Percentiles rank a stretch among this genome's conserved stretches.
These are phyloP conservation scores for Echria macrotheca DNA, from an alignment of 495 filamentous ascomycete genomes.

Conservation along the genomic window DNA sequence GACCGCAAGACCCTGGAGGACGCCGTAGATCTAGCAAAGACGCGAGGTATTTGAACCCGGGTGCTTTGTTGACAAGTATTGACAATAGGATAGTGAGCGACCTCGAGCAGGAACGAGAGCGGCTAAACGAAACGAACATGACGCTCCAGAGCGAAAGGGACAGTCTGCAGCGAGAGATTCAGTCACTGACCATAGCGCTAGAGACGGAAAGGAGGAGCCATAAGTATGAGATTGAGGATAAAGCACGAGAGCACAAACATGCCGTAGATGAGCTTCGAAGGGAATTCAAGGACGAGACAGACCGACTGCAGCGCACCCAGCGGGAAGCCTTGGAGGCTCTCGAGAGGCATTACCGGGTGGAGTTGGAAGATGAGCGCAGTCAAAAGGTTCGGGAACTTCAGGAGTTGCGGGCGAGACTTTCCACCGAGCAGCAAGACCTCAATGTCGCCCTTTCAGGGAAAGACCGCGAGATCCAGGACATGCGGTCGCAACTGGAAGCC, in stretches of 20 bases:
- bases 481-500: slow-evolving; percentile 48
- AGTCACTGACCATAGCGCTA: slow-evolving; percentile 21
- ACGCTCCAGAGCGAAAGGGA: slow-evolving; percentile 56
- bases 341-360: slow-evolving; percentile 26
- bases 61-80: background rate
- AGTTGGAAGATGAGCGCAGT: slow-evolving; percentile 57
- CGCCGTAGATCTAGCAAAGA: slow-evolving; percentile 62
- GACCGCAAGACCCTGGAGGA: slow-evolving; percentile 63
- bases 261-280: slow-evolving; percentile 35
- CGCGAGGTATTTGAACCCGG: slow-evolving; percentile 53
- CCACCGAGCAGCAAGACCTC: slow-evolving; percentile 57
- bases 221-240: slow-evolving; percentile 38
- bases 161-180: slow-evolving; percentile 41
- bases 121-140: slow-evolving; percentile 52
- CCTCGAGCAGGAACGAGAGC: slow-evolving; percentile 55
- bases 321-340: slow-evolving; percentile 42
- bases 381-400: slow-evolving; percentile 57
- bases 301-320: slow-evolving; percentile 25
- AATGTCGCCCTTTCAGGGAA: slow-evolving; percentile 60
- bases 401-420: slow-evolving; percentile 55
- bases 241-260: slow-evolving; percentile 25
- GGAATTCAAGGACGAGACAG: slow-evolving; percentile 30
- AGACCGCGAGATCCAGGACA: slow-evolving; percentile 50
- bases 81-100: slow-evolving; percentile 50
- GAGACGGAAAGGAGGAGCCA: slow-evolving; percentile 29